These are phyloP conservation scores for Mortierella sp. DNA, from an alignment of 371 early-diverging fungal genomes.

Conservation along the genomic window DNA sequence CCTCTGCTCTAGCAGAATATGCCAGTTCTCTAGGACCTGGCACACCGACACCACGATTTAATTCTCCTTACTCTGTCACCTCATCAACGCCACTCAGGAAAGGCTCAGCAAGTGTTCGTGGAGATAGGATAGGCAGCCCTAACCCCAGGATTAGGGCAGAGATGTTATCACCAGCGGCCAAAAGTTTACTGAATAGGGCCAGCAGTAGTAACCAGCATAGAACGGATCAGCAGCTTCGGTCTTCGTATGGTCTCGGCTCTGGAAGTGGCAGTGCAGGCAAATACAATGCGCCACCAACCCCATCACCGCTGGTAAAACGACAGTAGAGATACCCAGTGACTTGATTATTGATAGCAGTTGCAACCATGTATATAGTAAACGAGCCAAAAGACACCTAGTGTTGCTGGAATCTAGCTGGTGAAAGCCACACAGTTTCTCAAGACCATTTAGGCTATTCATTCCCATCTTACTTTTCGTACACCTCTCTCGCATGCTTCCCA, in stretches of 20 bases:
- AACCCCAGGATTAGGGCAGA: slow-evolving; percentile 38
- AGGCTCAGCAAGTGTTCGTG: slow-evolving; percentile 8
- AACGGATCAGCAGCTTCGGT: slow-evolving; percentile 38
- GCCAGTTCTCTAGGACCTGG: slow-evolving; percentile 27
- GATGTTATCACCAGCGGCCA: slow-evolving; percentile 46
- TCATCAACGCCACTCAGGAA: slow-evolving; percentile 14
- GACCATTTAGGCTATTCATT: no score
- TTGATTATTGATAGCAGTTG: neutral
- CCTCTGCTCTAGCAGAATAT: slow-evolving; percentile 33
- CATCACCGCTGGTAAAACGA: neutral
- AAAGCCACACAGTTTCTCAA: no score
- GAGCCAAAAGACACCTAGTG: neutral
- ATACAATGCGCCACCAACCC: no score
- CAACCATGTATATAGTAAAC: neutral
- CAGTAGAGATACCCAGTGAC: neutral
- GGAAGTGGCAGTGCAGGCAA: no score
- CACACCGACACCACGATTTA: slow-evolving; percentile 48
- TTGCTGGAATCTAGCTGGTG: neutral
- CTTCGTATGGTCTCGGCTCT: slow-evolving; percentile 17
- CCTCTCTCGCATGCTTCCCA: no score
- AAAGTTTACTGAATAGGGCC: slow-evolving; percentile 21
- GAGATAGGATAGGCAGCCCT: slow-evolving; percentile 25
- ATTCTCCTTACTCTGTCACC: slow-evolving; percentile 21
- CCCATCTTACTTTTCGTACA: no score
- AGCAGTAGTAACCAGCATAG: slow-evolving; percentile 8